Conservation (phyloP, 306 rosid species). For the Glycine tomentella region DNA sequence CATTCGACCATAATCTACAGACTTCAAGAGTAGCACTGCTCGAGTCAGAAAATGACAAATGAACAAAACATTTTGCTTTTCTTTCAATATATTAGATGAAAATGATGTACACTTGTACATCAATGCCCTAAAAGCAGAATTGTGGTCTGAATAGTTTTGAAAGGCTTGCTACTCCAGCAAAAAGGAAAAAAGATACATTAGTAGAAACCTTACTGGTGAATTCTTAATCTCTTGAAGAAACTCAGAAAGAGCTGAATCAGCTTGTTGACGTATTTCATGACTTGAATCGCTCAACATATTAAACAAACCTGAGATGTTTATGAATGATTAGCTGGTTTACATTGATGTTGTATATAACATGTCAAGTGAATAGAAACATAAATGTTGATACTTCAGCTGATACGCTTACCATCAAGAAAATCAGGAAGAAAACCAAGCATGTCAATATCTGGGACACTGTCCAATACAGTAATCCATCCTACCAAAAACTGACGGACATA, state of each 20-base stretch:
- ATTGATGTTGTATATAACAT: slow-evolving; percentile 34
- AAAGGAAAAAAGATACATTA: slow-evolving; percentile 22
- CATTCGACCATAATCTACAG: slow-evolving; percentile 99
- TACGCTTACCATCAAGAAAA: slow-evolving; percentile 81
- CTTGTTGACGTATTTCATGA: slow-evolving; percentile 97
- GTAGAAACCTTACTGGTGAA: slow-evolving; percentile 90
- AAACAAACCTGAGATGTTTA: slow-evolving; percentile 80
- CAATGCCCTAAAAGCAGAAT: slow-evolving; percentile 32
- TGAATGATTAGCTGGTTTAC: slow-evolving; percentile 39
- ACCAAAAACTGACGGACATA: slow-evolving; percentile 98
- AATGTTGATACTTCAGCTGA: slow-evolving; percentile 6
- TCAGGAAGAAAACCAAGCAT: slow-evolving; percentile 99
- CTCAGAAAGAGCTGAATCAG: slow-evolving; percentile 98
- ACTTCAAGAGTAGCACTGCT: slow-evolving; percentile 99
- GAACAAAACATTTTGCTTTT: slow-evolving; percentile 69
- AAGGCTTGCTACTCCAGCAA: slow-evolving; percentile 52
- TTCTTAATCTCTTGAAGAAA: slow-evolving; percentile 97
- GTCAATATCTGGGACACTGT: slow-evolving; percentile 97
- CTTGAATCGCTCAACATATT: slow-evolving; percentile 97
- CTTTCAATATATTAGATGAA: slow-evolving; percentile 46
- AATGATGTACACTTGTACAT: slow-evolving; percentile 32
- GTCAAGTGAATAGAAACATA: not conserved
- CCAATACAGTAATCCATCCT: slow-evolving; percentile 98
- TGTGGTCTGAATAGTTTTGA: slow-evolving; percentile 21
- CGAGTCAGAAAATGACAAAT: slow-evolving; percentile 94